Percentiles rank a stretch among this genome's conserved stretches.
Conservation (phyloP, 2,329 filamentous ascomycete genomes). For the Pseudogymnoascus sp. region DNA sequence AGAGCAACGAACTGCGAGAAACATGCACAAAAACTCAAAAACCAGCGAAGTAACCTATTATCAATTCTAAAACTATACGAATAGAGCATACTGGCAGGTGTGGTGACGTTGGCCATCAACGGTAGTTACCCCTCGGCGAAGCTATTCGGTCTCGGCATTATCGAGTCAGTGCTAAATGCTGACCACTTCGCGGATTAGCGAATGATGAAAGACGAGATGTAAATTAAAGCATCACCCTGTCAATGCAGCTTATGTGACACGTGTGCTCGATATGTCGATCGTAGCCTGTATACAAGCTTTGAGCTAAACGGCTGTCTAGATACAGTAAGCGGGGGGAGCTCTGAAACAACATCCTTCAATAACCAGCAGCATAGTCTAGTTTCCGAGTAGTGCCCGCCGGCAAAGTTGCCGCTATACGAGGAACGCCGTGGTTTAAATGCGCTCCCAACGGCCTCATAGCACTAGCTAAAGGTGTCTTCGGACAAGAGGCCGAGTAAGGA, state of each 20-base stretch:
- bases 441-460: background rate
- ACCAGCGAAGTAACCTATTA: background rate
- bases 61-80: background rate
- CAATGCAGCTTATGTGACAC: background rate
- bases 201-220: background rate
- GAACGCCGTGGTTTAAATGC: background rate
- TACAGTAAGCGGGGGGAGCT: background rate
- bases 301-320: background rate
- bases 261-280: background rate
- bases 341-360: background rate
- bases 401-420: background rate
- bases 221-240: background rate
- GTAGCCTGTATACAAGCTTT: background rate
- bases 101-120: background rate
- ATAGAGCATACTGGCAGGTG: background rate
- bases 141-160: background rate
- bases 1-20: background rate
- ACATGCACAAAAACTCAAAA: background rate
- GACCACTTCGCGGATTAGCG: background rate
- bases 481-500: background rate
- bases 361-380: background rate
- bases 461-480: background rate
- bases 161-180: background rate
- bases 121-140: background rate
- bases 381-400: background rate